Evolutionary conservation across 768 basidiomycete genomes (phyloP).

Genomic region (Hemileccinum impolitum): DNA sequence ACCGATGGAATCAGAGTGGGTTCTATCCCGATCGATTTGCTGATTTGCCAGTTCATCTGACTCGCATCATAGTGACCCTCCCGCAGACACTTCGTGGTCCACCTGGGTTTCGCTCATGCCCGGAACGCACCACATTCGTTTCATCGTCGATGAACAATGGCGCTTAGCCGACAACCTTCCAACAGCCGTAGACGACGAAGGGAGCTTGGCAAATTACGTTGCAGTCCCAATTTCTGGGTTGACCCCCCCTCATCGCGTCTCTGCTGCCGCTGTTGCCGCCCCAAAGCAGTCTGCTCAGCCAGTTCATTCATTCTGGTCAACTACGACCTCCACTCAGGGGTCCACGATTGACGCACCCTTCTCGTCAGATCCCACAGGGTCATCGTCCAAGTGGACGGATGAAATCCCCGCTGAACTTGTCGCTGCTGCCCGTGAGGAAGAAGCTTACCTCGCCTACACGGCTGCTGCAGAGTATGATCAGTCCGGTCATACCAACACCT

Average conservation of each 20-base stretch:
- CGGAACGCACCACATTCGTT: slow-evolving; percentile 92
- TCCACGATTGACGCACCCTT: slow-evolving; percentile 28
- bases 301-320: slow-evolving; percentile 44
- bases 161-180: slow-evolving; percentile 76
- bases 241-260: slow-evolving; percentile 32
- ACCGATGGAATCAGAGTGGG: slow-evolving; percentile 62
- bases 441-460: slow-evolving; percentile 55
- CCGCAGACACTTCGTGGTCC: slow-evolving; percentile 35
- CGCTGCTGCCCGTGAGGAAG: slow-evolving; percentile 81
- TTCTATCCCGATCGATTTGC: slow-evolving; percentile 13
- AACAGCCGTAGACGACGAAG: slow-evolving; percentile 90
- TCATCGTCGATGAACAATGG: slow-evolving; percentile 90
- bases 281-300: slow-evolving; percentile 25
- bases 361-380: slow-evolving; percentile 28
- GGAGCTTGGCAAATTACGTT: slow-evolving; percentile 92
- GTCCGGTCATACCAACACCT: slow-evolving; percentile 34
- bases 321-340: slow-evolving; percentile 32
- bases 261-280: slow-evolving; percentile 33
- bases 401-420: slow-evolving; percentile 76
- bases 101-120: slow-evolving; percentile 60
- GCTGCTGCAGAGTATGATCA: slow-evolving; percentile 33
- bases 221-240: slow-evolving; percentile 40
- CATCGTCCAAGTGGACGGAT: slow-evolving; percentile 61
- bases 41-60: slow-evolving; percentile 14
- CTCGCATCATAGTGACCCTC: slow-evolving; percentile 23